Conservation (phyloP, 257 asterid genomes). For the Coffea eugenioides region DNA sequence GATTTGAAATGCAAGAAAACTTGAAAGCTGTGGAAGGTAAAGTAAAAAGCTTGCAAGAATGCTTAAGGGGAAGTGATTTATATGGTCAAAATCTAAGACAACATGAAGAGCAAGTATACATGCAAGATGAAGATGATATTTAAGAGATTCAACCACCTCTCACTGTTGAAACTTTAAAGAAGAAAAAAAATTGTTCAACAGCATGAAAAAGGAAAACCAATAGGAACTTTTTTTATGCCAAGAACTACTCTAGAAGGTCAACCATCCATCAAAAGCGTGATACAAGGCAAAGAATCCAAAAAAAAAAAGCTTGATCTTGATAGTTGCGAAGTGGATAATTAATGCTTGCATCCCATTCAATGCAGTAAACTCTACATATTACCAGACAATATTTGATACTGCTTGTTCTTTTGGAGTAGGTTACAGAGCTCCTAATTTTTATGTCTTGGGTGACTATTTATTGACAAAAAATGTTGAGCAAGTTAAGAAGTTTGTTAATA, state of each 20-base stretch:
- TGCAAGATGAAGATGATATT: background rate
- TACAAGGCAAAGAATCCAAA: background rate
- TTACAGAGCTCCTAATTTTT: no score
- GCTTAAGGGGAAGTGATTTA: background rate
- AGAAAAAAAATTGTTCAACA: background rate
- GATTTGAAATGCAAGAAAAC: no score
- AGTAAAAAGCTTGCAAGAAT: background rate
- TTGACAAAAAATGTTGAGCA: no score
- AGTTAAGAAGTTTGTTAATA: no score
- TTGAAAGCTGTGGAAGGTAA: background rate
- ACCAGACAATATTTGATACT: background rate
- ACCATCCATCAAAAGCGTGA: background rate
- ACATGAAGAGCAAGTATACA: background rate
- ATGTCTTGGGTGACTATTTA: no score
- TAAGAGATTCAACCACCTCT: no score
- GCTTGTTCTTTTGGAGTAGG: background rate
- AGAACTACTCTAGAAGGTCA: background rate
- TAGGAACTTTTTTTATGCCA: background rate
- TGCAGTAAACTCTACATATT: background rate
- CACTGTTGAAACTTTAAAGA: no score
- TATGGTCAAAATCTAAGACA: background rate
- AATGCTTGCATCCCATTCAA: background rate
- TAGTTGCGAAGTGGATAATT: background rate
- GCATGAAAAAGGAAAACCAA: background rate
- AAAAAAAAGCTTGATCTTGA: background rate